phyloP scores from a whole-genome alignment of 306 rosid genomes.

The Prunus dulcis region DNA sequence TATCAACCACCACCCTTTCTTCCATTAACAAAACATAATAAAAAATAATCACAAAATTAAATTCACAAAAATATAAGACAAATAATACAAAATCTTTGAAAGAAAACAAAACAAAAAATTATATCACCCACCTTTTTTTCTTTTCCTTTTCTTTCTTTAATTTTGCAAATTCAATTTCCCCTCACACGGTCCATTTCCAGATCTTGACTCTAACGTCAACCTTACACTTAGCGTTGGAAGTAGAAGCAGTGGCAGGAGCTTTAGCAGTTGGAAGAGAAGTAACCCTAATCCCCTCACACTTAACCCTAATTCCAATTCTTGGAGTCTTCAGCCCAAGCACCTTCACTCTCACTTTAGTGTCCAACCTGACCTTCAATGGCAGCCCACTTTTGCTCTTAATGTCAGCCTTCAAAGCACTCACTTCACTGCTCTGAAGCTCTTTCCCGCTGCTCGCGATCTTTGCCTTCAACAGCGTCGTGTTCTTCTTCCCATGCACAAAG shows the following conservation, averaged over 20 bases:
- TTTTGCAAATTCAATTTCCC: background rate
- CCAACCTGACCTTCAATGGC: constrained; percentile 52
- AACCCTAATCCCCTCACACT: constrained; percentile 62
- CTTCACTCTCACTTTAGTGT: constrained; percentile 68
- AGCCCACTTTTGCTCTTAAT: constrained; percentile 67
- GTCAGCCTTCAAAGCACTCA: constrained; percentile 29
- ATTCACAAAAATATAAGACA: background rate
- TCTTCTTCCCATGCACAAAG: constrained; percentile 59
- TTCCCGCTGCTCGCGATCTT: constrained; percentile 31
- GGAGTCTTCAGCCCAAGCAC: constrained; percentile 66
- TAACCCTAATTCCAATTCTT: constrained; percentile 57
- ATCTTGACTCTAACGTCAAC: constrained; percentile 77
- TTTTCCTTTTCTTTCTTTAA: background rate
- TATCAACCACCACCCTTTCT: background rate
- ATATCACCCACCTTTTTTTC: constrained; percentile 14
- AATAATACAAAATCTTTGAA: background rate
- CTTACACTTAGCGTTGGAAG: constrained; percentile 56
- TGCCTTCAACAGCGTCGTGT: constrained; percentile 58
- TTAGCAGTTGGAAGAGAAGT: constrained; percentile 53
- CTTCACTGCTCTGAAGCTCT: constrained; percentile 32
- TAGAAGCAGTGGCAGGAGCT: constrained; percentile 64
- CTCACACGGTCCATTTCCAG: constrained; percentile 92
- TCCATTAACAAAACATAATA: background rate
- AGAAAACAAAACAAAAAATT: background rate
- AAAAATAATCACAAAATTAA: background rate